These are phyloP conservation scores for Colletotrichum sp. DNA, from an alignment of 2,329 filamentous ascomycete genomes.

Conservation along the genomic window DNA sequence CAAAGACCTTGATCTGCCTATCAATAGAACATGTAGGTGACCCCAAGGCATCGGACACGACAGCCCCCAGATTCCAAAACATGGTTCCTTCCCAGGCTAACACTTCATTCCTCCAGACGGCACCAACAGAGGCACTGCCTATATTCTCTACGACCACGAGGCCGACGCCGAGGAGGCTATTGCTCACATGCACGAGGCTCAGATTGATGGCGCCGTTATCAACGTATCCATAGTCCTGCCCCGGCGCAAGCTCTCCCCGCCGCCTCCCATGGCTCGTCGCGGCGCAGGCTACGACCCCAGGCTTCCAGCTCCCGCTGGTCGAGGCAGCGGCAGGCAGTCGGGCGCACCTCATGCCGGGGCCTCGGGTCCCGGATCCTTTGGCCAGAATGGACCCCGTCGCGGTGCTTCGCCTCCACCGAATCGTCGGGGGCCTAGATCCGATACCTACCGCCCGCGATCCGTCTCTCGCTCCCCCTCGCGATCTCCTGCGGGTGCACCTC, in stretches of 20 bases:
- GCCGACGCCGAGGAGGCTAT: constrained; percentile 87
- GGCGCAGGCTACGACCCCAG: constrained; percentile 65
- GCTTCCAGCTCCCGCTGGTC: constrained; percentile 42
- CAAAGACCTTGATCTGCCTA: constrained; percentile 85
- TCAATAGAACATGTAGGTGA: constrained; percentile 64
- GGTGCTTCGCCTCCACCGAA: constrained; percentile 40
- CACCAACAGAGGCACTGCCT: constrained; percentile 91
- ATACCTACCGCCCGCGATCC: constrained; percentile 69
- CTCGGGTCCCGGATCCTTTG: constrained; percentile 35
- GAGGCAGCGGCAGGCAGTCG: constrained; percentile 22
- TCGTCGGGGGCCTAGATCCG: constrained; percentile 49
- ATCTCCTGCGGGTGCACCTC: constrained; percentile 38
- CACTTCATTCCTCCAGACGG: constrained; percentile 61
- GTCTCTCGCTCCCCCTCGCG: constrained; percentile 53
- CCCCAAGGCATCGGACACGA: background rate
- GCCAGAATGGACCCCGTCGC: constrained; percentile 40
- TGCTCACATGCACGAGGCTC: constrained; percentile 97
- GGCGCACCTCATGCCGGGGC: constrained; percentile 34
- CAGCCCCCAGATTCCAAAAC: background rate
- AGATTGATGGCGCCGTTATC: constrained; percentile 82
- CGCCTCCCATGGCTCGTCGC: constrained; percentile 74
- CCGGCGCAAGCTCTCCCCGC: constrained; percentile 79
- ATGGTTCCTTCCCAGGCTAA: constrained; percentile 7
- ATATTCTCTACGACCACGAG: constrained; percentile 82
- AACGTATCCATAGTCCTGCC: constrained; percentile 90